Conservation (phyloP, 768 basidiomycete genomes). For the Fibroporia radiculosa region DNA sequence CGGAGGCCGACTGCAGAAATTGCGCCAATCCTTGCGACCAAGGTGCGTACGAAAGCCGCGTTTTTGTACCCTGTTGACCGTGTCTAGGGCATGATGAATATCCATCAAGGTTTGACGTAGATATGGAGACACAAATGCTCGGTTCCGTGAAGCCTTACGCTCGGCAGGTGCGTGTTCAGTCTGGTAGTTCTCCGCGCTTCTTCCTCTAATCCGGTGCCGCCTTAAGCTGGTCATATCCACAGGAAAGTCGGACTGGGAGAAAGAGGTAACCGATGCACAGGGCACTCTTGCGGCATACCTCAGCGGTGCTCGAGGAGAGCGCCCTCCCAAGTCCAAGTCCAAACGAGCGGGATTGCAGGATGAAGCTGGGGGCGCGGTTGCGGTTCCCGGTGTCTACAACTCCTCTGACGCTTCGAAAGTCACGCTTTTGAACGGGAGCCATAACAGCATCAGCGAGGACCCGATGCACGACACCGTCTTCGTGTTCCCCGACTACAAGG, state of each 20-base stretch:
- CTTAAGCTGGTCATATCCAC: conserved; percentile 80
- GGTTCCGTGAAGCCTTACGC: conserved; percentile 80
- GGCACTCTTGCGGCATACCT: conserved; percentile 65
- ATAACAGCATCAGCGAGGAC: conserved; percentile 61
- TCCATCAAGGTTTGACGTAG: conserved; percentile 64
- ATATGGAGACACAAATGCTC: conserved; percentile 76
- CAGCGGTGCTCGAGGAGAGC: conserved; percentile 15
- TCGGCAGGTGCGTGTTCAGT: conserved; percentile 52
- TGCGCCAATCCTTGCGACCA: conserved; percentile 77
- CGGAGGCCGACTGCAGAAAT: conserved; percentile 57
- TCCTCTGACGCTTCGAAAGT: conserved; percentile 43
- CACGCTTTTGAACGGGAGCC: conserved; percentile 80
- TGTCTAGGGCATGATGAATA: conserved; percentile 63
- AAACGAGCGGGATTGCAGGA: not conserved
- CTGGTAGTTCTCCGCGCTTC: not conserved
- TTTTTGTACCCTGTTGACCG: not conserved
- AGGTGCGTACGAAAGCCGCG: conserved; percentile 30
- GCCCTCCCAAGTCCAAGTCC: conserved; percentile 2
- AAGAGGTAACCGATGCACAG: conserved; percentile 64
- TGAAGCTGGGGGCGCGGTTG: conserved; percentile 7
- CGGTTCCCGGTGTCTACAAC: conserved; percentile 49
- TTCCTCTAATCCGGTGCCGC: conserved; percentile 8
- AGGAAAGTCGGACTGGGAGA: conserved; percentile 83
- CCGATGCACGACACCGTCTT: conserved; percentile 68
- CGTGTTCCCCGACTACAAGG: conserved; percentile 88